phyloP scores from a whole-genome alignment of 2,329 filamentous ascomycete genomes.

The Clarireedia hainanense region DNA sequence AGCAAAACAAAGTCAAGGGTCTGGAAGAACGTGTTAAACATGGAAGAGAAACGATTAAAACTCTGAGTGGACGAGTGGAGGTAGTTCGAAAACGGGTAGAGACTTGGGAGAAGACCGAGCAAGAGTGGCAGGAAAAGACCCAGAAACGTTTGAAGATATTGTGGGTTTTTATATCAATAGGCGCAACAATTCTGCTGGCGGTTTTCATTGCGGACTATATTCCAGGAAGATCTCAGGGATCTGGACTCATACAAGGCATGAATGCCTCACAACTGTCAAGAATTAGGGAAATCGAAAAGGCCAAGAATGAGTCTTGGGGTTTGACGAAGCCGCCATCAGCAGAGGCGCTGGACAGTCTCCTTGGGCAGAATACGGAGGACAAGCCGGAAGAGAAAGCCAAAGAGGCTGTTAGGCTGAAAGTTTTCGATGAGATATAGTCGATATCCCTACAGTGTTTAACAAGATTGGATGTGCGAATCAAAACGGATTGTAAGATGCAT shows the following conservation, averaged over 20 bases:
- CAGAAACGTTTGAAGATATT: constrained; percentile 52
- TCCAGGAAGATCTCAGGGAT: constrained; percentile 8
- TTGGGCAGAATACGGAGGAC: constrained; percentile 1
- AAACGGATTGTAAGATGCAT: too few species aligned
- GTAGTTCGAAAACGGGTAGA: constrained; percentile 56
- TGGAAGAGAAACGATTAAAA: constrained; percentile 51
- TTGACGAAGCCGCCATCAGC: constrained; percentile 10
- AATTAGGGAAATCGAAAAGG: constrained; percentile 16
- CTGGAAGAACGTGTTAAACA: constrained; percentile 54
- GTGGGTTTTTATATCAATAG: constrained; percentile 50
- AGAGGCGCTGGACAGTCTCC: constrained; percentile 12
- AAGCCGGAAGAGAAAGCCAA: constrained; percentile 11
- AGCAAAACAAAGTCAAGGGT: constrained; percentile 53
- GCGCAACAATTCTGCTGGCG: constrained; percentile 38
- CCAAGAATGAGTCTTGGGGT: constrained; percentile 15
- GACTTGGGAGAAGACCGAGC: constrained; percentile 58
- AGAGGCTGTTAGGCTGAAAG: constrained; percentile 25
- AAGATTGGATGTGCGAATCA: background rate
- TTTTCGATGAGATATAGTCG: constrained; percentile 29
- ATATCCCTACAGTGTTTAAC: background rate
- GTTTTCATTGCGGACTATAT: constrained; percentile 31
- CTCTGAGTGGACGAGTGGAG: constrained; percentile 56
- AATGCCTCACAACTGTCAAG: constrained; percentile 15
- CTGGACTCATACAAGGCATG: constrained; percentile 8
- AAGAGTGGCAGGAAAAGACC: constrained; percentile 61